A percentile compares a stretch with the other conserved stretches of the same genome.
phyloP scores from a whole-genome alignment of 768 basidiomycete genomes.

The Asterophora parasitica region DNA sequence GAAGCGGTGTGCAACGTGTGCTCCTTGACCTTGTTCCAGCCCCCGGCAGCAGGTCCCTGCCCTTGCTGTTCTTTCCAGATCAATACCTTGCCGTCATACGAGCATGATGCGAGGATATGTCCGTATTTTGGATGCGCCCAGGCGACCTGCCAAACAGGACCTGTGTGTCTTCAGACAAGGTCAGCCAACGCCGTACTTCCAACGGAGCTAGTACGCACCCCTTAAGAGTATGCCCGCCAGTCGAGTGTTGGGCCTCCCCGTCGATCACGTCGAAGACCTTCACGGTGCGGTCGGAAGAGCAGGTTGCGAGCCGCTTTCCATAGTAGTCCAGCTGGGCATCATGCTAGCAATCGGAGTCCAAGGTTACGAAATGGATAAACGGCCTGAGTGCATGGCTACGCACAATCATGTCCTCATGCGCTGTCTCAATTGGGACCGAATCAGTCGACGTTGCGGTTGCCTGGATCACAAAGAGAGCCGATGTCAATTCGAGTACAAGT shows the following conservation, averaged over 20 bases:
- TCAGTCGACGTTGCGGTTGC: slow-evolving; percentile 54
- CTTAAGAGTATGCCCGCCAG: slow-evolving; percentile 67
- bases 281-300: slow-evolving; percentile 92
- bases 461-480: slow-evolving; percentile 19
- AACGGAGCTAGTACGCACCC: slow-evolving; percentile 45
- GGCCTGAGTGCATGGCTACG: slow-evolving; percentile 23
- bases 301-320: slow-evolving; percentile 93
- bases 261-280: slow-evolving; percentile 94
- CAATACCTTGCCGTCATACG: slow-evolving; percentile 96
- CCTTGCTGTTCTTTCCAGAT: slow-evolving; percentile 93
- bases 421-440: slow-evolving; percentile 86
- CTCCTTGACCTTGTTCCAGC: slow-evolving; percentile 95
- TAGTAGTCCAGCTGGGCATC: slow-evolving; percentile 99
- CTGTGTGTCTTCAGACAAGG: slow-evolving; percentile 66
- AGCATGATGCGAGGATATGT: slow-evolving; percentile 94
- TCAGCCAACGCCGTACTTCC: slow-evolving; percentile 1
- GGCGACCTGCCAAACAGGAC: slow-evolving; percentile 96
- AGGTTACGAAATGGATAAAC: slow-evolving; percentile 2
- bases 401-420: slow-evolving; percentile 99
- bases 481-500: neutral
- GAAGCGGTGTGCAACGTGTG: slow-evolving; percentile 92
- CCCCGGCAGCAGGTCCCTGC: slow-evolving; percentile 49
- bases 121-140: slow-evolving; percentile 99
- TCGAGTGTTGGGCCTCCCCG: slow-evolving; percentile 66
- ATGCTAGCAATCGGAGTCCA: slow-evolving; percentile 52